Evolutionary conservation across 1,139 yeast genomes (phyloP), one percentile per base, ranked within the genome.

Genomic region (Yamadazyma dushanensis): DNA sequence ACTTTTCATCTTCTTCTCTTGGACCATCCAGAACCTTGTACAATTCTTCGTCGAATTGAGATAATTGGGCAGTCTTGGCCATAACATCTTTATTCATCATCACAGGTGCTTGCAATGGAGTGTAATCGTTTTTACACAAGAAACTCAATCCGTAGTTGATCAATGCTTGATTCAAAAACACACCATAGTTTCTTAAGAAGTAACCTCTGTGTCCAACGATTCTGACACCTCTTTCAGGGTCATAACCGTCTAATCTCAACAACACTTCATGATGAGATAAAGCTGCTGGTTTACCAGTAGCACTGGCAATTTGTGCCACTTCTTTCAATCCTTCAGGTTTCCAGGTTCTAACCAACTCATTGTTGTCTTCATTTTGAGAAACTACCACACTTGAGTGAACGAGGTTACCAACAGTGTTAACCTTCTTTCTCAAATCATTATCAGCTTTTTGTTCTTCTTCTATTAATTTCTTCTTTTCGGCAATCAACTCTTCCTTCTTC

Each of bases 71-170:
- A 46, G 99, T 92, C 70, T 88, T 90, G 50, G 98, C 97, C 99
- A 92, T 92, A 41, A 88, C 95, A 40, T 92, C 98, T 72, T 92
- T 92, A 79, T 94, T 94, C 97, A 94, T 89, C 98, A 92, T 90
- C 34, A 92, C 97, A 40, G 99, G 99, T 11, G 98, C 96, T 73
- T 92, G 98, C 64, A 92, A 76, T 44, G 97, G 96, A 40, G 76
- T 75, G 74, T 89, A 92, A 41, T 82, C 92, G 51, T 83, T 79
- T 57, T 78, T 73, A 49, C 88, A 78, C 61, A 92, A 77, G 69
- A 89, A 90, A 43, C 78, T 76, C 58, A 92, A 78, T 48, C 98
- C 98, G 59, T 89, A 90, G 78, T 90, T 92, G 65, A 92, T 92
- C 66, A 92, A 75, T 24, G 99, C 99, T 70, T 94, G 97, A 74